Base-by-base conservation (phyloP, 2,329 filamentous ascomycete species). In the Fusarium sp. region DNA sequence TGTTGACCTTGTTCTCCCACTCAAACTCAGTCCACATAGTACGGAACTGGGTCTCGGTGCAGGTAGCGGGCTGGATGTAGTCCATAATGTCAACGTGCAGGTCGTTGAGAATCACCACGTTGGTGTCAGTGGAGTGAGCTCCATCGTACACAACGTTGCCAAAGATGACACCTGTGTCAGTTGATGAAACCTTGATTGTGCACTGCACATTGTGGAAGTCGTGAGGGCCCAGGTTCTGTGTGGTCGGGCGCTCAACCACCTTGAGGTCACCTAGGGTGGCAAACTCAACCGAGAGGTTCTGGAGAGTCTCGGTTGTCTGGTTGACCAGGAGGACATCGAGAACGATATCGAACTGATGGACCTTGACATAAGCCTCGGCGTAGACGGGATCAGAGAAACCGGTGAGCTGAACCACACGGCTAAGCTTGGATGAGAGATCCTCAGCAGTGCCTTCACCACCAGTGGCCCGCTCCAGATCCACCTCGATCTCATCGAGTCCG, bases 21-120 rank as follows among this genome's bases (percentile, higher is more conserved):
- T 99, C 97, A 77, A 99, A 99, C 82, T 99, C 97, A 40, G 97
- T 99, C 97, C 97, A 99, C 97, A 99, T 99, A n/a, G 95, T 97
- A 69, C 97, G 91, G 92, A 99, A 99, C 80, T 98, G 95, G 13
- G 96, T 98, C 87, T 99, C 97, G 6, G 95, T 97, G 88, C 97
- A 99, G 18, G 95, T 92, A 8, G 96, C 96, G 2, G 97, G 97
- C 82, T 98, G 96, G 80, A 99, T 99, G 86, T 99, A 99, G 85
- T 99, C 97, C 97, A 99, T 99, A 75, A 99, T 98, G 81, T 99
- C 97, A 66, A 98, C 96, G 80, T 99, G 97, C 33, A 99, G 91
- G 82, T 99, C 97, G 81, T 98, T 98, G 63, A 99, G 89, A 77
- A 99, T 99, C 65, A 99, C 97, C 10, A 99, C 97, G 76, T 98